Base-by-base conservation (phyloP, 2,329 filamentous ascomycete species). In the Fusarium graminum region DNA sequence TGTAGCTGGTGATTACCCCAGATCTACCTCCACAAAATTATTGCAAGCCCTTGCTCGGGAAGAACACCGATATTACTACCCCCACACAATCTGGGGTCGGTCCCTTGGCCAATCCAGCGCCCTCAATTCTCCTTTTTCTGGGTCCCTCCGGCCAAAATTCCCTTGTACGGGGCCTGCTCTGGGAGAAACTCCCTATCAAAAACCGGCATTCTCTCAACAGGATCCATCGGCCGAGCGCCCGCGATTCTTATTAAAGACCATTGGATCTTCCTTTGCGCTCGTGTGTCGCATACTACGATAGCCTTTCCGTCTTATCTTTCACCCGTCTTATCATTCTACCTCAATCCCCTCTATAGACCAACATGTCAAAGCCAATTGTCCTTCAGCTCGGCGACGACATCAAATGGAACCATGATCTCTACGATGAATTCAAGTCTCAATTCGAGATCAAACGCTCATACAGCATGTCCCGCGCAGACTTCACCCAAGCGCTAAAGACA, bases 331-430 rank as follows among this genome's bases (percentile, higher is more conserved):
- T 49, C 34, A 7, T 54, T 11, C 22, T n/a, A 26, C 10, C 4
- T 17, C 34, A 9, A 14, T 13, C n/a, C 6, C n/a, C 12, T 7
- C 7, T 4, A 8, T 10, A 2, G 17, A 10, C 16, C 50, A 63
- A 47, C 42, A 72, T 72, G 70, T 40, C 65, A 12, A 73, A 72
- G 25, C 71, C 71, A 34, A 70, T 71, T n/a, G 71, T 73, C 16
- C 63, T 73, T 13, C 71, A 73, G n/a, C 69, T 73, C 52, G 71
- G 71, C 39, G 70, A 73, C 38, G 71, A 73, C 25, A 73, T 73
- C 13, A 59, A 60, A 42, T 73, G 71, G 71, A 73, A 73, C 49
- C 70, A 72, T 41, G 63, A 72, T n/a, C 63, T 72, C 11, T 68
- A 73, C 51, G 42, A 56, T 7, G 58, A 59, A 28, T 73, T 73